These are phyloP conservation scores for Fusarium proliferatum DNA, from an alignment of 2,329 filamentous ascomycete species.

Conservation along the genomic window DNA sequence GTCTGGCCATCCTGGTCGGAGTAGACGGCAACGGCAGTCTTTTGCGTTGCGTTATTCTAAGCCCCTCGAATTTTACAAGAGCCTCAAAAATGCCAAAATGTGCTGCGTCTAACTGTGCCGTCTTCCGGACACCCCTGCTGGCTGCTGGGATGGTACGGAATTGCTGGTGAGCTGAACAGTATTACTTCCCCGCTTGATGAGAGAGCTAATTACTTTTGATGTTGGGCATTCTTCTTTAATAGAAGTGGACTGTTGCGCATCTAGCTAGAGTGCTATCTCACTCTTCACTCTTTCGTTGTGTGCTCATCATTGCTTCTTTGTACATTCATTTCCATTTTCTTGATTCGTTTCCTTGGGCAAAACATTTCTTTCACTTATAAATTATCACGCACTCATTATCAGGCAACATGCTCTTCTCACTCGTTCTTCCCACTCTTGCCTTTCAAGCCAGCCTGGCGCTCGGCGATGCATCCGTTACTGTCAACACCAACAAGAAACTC, in stretches of 20 bases:
- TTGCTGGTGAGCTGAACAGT: background rate
- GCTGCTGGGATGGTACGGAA: background rate
- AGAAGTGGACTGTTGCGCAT: background rate
- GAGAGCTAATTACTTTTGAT: background rate
- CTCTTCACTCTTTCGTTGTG: background rate
- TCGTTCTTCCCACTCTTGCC: background rate
- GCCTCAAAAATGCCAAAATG: background rate
- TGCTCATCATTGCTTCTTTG: too few relatives aligned
- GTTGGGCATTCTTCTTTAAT: fast-evolving
- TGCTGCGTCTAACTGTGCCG: background rate
- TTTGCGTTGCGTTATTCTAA: background rate
- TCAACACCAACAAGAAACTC: background rate
- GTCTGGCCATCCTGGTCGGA: too few relatives aligned
- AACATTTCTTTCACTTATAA: too few relatives aligned
- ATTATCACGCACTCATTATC: background rate
- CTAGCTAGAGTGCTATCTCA: fast-evolving
- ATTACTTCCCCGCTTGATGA: background rate
- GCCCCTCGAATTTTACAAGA: background rate
- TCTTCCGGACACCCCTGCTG: background rate
- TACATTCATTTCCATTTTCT: background rate
- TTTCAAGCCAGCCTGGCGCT: background rate
- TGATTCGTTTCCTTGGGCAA: too few relatives aligned
- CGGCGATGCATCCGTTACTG: background rate
- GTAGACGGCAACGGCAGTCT: background rate
- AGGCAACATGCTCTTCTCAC: background rate